These are phyloP conservation scores for Cyberlindnera maritima DNA, from an alignment of 805 yeast genomes.

Conservation along the genomic window DNA sequence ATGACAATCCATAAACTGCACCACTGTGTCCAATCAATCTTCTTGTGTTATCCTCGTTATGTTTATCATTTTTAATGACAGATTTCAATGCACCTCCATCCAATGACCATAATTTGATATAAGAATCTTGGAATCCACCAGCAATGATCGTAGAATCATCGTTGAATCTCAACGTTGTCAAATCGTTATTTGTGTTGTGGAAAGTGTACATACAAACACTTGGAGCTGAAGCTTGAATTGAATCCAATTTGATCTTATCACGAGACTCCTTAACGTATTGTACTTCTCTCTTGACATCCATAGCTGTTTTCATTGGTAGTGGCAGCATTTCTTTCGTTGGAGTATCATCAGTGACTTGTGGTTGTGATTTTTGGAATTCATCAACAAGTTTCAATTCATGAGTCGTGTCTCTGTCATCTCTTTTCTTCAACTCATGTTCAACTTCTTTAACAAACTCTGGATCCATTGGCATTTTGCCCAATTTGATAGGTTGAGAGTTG, in stretches of 20 bases:
- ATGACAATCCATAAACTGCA: slow-evolving; percentile 85
- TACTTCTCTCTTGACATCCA: slow-evolving; percentile 78
- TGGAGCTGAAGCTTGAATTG: slow-evolving; percentile 79
- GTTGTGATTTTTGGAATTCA: slow-evolving; percentile 56
- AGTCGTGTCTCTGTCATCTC: slow-evolving; percentile 60
- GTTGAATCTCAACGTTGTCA: slow-evolving; percentile 85
- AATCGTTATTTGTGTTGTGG: slow-evolving; percentile 87
- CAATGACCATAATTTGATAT: slow-evolving; percentile 86
- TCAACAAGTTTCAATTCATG: slow-evolving; percentile 47
- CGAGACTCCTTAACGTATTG: slow-evolving; percentile 79
- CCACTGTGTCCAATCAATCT: slow-evolving; percentile 88
- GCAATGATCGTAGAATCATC: slow-evolving; percentile 85
- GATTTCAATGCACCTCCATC: slow-evolving; percentile 84
- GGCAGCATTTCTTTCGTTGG: slow-evolving; percentile 80
- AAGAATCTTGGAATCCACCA: slow-evolving; percentile 92
- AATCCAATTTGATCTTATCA: slow-evolving; percentile 64
- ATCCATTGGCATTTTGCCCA: slow-evolving; percentile 85
- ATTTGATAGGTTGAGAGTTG: slow-evolving; percentile 68
- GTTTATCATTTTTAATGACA: slow-evolving; percentile 51
- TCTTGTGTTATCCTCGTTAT: slow-evolving; percentile 43
- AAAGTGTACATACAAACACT: slow-evolving; percentile 97
- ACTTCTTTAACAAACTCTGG: slow-evolving; percentile 82
- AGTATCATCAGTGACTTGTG: slow-evolving; percentile 40
- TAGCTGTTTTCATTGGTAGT: slow-evolving; percentile 76
- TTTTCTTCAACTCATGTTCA: slow-evolving; percentile 75